Conservation (phyloP, 1,284 basidiomycete genomes). For the Sanghuangporus weigelae region DNA sequence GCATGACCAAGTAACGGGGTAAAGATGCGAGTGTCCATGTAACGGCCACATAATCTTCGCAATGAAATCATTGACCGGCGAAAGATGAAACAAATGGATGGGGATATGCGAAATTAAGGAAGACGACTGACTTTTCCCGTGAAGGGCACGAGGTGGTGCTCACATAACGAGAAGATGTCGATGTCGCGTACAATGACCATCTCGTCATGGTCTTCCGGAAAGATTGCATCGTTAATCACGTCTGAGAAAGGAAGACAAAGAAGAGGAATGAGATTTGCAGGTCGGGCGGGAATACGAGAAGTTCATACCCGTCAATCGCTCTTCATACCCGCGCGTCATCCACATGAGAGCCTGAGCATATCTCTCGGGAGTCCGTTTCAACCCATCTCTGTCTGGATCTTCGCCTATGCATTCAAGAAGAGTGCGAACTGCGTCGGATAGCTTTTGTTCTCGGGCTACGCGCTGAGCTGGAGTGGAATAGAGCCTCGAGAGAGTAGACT, state of each 20-base stretch:
- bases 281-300: constrained; percentile 9
- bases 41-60: background rate
- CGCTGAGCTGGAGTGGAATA: constrained; percentile 75
- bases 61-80: constrained; percentile 49
- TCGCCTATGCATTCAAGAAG: constrained; percentile 98
- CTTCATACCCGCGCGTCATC: constrained; percentile 99
- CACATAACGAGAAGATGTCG: constrained; percentile 95
- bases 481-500: constrained; percentile 82
- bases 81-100: constrained; percentile 18
- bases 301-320: constrained; percentile 73
- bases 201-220: constrained; percentile 99
- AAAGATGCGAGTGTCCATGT: background rate
- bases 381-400: constrained; percentile 92
- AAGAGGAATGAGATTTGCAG: background rate
- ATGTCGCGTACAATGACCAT: constrained; percentile 99
- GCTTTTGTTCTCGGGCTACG: constrained; percentile 66
- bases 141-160: constrained; percentile 99
- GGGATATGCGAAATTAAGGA: background rate
- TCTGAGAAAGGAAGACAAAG: constrained; percentile 44
- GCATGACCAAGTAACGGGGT: constrained; percentile 12
- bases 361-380: constrained; percentile 88
- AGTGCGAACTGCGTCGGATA: constrained; percentile 83
- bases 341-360: constrained; percentile 98
- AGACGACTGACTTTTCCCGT: constrained; percentile 79
- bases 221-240: constrained; percentile 98